Evolutionary conservation across 257 asterid genomes (phyloP), one percentile per base, ranked within the genome.

Genomic region (Nicotiana sylvestris): DNA sequence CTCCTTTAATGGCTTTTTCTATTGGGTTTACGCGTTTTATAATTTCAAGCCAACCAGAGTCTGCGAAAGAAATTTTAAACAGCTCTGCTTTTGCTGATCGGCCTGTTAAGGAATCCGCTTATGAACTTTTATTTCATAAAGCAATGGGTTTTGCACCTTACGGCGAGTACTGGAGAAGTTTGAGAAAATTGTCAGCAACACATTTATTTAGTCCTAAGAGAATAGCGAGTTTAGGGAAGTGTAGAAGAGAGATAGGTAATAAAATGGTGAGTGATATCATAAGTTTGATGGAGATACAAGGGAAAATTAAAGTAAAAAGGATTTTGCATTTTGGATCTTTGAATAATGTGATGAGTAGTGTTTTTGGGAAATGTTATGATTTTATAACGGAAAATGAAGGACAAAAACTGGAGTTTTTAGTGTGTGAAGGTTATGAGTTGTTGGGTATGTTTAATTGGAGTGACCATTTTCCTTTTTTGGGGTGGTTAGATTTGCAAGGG

Each of bases 121-220:
- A 89, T 33, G 89, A 81, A 83, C 95, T 95, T 4, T 30, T 95
- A 82, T 95, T 95, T 30, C 89, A 92, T 18, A 87, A 91, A 27
- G 98, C 98, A 49, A 95, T 95, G 96, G 98, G 98, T 0, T 95
- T 95, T 78, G 97, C 98, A 1, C 95, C 96, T 5, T 91, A 92
- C 30, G 98, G 98, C 0, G 95, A 87, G 43, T 93, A 95, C 66
- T 94, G 98, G 98, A 85, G 97, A 85, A 84, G 81, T 51, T 60
- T 94, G 81, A 83, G 97, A 58, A 86, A 95, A 76, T 85, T 93
- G 16, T 90, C 97, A 0, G 90, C 97, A 2, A 87, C 91, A 10
- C 93, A 94, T 51, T 64, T 94, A 87, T 92, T 94, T 67, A 82
- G 95, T 32, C 96, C 97, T 0, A 87, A 64, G 82, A 88, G 92